Evolutionary conservation across 2,329 filamentous ascomycete genomes (phyloP), one percentile per base, ranked within the genome.

Genomic region (Alternaria sp.): DNA sequence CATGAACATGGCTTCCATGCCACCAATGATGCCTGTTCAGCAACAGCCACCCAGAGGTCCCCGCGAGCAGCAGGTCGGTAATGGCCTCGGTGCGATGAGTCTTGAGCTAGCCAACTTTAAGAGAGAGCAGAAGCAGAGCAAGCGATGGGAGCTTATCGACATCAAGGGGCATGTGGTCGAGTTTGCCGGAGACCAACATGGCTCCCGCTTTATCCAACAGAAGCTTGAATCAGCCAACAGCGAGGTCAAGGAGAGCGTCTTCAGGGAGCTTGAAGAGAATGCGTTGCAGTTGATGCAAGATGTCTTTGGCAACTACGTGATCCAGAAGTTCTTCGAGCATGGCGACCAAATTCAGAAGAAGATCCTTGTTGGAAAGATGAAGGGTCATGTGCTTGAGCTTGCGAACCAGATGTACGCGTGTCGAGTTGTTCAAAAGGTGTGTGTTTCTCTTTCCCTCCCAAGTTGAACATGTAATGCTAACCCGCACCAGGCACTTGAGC

Each of bases 271-370:
- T 44, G 86, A 91, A 68, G 86, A 88, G 0, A 95, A 99, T 66
- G 88, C 90, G 1, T 78, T 96, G 29, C 92, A 94, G 72, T 81
- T 99, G 46, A 97, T 97, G 92, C 94, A 90, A 44, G 95, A 98
- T 75, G 90, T 98, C 0, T 99, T 97, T 73, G 95, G 95, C 53
- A 99, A 99, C 77, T 99, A 98, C 73, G 95, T 99, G 34, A 93
- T 98, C 37, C 95, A 99, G 73, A 98, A 97, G 76, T 89, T 98
- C 74, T 97, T 98, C 62, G 94, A 98, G 75, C 92, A 98, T 75
- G 94, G 95, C 37, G 96, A 92, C 67, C 93, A 97, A 77, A 85
- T 89, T 0, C 95, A 99, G 80, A 99, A 99, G 81, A 93, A 90
- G 77, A 84, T 90, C 2, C 79, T 99, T 40, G 93, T 92, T 0